Percentiles rank a stretch among this genome's conserved stretches.
These are phyloP conservation scores for Tetradesmus lagerheimii DNA, from an alignment of 139 green algal genomes.

Conservation along the genomic window DNA sequence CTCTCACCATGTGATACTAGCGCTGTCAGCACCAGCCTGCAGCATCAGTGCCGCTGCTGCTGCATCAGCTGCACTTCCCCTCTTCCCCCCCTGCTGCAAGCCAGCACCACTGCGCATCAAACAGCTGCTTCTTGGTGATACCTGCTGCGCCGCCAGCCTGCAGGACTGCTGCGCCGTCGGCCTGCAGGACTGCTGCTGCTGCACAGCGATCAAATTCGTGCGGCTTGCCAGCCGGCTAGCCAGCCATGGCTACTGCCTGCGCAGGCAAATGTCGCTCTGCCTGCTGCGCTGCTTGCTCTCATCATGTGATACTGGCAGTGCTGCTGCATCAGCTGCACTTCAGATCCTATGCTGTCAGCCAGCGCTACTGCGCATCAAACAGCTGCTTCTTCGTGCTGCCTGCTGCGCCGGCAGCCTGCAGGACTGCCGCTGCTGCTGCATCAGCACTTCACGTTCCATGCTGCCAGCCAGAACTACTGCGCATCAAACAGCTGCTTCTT, in stretches of 20 bases:
- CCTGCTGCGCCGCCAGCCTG: not conserved
- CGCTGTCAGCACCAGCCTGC: not conserved
- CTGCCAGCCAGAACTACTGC: not conserved
- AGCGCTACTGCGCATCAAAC: not conserved
- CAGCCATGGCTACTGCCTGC: no score
- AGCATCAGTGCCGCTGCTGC: not conserved
- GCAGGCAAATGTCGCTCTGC: no score
- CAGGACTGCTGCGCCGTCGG: not conserved
- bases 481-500: not conserved
- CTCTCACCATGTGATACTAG: not conserved
- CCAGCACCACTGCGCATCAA: not conserved
- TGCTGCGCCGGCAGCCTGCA: not conserved
- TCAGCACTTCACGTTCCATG: no score
- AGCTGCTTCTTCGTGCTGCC: not conserved
- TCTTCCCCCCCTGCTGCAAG: not conserved
- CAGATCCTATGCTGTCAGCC: not conserved
- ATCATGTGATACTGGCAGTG: not conserved
- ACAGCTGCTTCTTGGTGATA: not conserved
- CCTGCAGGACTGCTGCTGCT: slow-evolving; percentile 9
- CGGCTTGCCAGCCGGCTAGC: no score
- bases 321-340: not conserved
- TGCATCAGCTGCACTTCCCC: not conserved
- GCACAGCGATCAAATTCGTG: no score
- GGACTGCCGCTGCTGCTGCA: not conserved
- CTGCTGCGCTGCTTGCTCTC: no score